phyloP scores from a whole-genome alignment of 331 rosid genomes.

The Saraca asoca region DNA sequence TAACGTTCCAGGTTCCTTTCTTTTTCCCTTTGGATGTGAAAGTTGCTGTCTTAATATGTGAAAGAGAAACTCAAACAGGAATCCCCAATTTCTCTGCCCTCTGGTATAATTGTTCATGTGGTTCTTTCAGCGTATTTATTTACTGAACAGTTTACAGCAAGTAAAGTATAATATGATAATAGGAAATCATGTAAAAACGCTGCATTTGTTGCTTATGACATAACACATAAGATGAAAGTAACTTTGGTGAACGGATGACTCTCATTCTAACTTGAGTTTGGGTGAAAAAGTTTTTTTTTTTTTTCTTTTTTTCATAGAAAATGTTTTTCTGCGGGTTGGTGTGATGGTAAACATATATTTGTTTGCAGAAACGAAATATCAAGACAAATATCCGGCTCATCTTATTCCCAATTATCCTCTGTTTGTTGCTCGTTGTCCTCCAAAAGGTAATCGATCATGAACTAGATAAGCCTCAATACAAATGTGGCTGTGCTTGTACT shows the following conservation, averaged over 20 bases:
- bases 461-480: constrained; percentile 58
- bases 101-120: not conserved
- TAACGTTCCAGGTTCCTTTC: constrained; percentile 62
- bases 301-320: too few species aligned
- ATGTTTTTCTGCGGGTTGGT: not conserved
- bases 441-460: constrained; percentile 42
- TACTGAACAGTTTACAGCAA: not conserved
- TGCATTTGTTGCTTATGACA: too few species aligned
- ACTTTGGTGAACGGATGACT: too few species aligned
- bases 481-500: constrained; percentile 64
- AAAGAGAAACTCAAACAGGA: too few species aligned
- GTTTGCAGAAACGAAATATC: constrained; percentile 68
- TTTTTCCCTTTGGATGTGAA: not conserved
- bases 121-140: not conserved
- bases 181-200: too few species aligned
- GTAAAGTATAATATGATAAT: too few species aligned
- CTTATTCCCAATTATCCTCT: constrained; percentile 56
- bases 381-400: constrained; percentile 61
- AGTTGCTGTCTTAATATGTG: too few species aligned
- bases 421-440: constrained; percentile 50
- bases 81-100: not conserved
- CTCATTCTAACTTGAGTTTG: too few species aligned
- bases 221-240: too few species aligned
- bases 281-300: too few species aligned
- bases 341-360: not conserved